Evolutionary conservation across 1,139 yeast species (phyloP), one percentile per base, ranked within the genome.

Genomic region (Waltiozyma sp.): DNA sequence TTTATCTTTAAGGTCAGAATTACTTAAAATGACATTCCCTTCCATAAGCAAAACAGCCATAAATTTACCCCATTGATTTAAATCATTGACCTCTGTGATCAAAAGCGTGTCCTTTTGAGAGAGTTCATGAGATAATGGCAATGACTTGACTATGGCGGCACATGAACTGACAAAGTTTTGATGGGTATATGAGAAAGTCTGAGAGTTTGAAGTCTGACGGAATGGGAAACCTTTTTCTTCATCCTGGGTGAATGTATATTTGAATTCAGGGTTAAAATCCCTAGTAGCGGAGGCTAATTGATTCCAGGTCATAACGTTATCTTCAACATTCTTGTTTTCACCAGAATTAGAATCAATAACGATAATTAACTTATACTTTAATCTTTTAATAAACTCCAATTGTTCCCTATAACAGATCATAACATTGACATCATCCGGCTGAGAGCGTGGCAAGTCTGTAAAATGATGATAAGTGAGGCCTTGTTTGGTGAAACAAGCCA

Each of bases 131-230:
- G 62, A 63, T 6, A 63, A 45, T 1, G 89, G 86, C 26, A 80
- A 61, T 19, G 76, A 76, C 57, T 75, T 77, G 39, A 81, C 63
- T 39, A 76, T 72, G 0, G 86, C 69, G 0, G 88, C 81, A 15
- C 80, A 63, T 1, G 80, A 68, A 48, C 86, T 75, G 14, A 80
- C 79, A 43, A 83, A 63, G 51, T 77, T 79, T 47, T 74, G 65
- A 47, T 80, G 87, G 16, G 77, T 73, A 56, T 72, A 82, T 16
- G 58, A 49, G 5, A 61, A 59, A 4, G 58, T 60, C 44, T 63
- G 64, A 39, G 58, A 54, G 4, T 65, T 60, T 26, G 31, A 11
- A 13, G 36, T 33, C n/a, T 33, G 36, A 18, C 36, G 36, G 39
- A 59, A 58, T 5, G 72, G 71, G 4, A 57, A 57, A 1, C 54